Percentiles rank a stretch among this genome's conserved stretches.
phyloP scores from a whole-genome alignment of 106 monocot genomes.

The Agapanthus africanus region DNA sequence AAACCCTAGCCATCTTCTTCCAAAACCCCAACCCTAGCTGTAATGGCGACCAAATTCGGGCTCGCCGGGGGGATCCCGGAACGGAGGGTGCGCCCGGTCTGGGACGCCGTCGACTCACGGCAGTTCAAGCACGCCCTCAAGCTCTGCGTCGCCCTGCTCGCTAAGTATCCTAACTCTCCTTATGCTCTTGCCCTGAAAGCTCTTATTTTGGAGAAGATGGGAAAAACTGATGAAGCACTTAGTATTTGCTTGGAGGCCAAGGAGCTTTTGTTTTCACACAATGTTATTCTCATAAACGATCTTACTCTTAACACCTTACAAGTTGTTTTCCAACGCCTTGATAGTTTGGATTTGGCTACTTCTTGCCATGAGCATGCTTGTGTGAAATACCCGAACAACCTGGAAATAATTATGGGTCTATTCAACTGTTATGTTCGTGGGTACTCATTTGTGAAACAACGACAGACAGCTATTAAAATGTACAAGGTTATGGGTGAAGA shows the following conservation, averaged over 20 bases:
- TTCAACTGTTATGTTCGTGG: slow-evolving; percentile 96
- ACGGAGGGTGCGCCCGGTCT: slow-evolving; percentile 85
- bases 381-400: slow-evolving; percentile 72
- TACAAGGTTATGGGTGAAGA: slow-evolving; percentile 93
- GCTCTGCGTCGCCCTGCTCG: slow-evolving; percentile 67
- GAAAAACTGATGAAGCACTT: slow-evolving; percentile 80
- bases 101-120: slow-evolving; percentile 98
- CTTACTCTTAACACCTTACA: slow-evolving; percentile 95
- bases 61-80: slow-evolving; percentile 94
- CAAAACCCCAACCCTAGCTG: neutral
- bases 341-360: slow-evolving; percentile 87
- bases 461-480: slow-evolving; percentile 98
- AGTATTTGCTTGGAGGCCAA: slow-evolving; percentile 71
- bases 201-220: slow-evolving; percentile 90
- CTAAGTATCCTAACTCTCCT: slow-evolving; percentile 83
- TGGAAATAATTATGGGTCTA: slow-evolving; percentile 91
- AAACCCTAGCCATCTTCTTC: slow-evolving; percentile 18
- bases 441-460: slow-evolving; percentile 92
- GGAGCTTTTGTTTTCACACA: slow-evolving; percentile 47
- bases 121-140: slow-evolving; percentile 91
- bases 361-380: slow-evolving; percentile 94
- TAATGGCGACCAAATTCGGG: slow-evolving; percentile 82
- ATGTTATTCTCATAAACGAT: slow-evolving; percentile 63
- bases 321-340: slow-evolving; percentile 88
- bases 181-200: slow-evolving; percentile 95